Conservation (phyloP, 257 asterid species). For the Vinca minor region DNA sequence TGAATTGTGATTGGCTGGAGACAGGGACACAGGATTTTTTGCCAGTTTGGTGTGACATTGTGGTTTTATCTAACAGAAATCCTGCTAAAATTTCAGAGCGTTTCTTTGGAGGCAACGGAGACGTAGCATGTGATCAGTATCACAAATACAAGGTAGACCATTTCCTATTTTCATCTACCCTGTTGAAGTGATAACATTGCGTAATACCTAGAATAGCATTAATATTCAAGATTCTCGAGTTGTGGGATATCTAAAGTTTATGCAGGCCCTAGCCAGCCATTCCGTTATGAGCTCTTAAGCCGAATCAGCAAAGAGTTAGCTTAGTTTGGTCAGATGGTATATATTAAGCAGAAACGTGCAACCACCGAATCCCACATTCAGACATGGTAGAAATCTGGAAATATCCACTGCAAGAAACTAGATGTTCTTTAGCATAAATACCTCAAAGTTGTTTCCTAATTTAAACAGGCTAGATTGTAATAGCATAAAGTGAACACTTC, state of each 20-base stretch:
- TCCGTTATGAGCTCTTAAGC: background rate
- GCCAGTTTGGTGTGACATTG: background rate
- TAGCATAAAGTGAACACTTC: background rate
- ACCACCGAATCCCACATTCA: background rate
- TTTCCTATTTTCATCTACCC: background rate
- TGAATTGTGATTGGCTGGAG: too few relatives aligned
- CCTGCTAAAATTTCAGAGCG: background rate
- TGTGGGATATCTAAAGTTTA: background rate
- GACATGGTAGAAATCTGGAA: background rate
- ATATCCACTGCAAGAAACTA: background rate
- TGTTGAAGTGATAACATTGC: background rate
- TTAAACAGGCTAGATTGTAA: background rate
- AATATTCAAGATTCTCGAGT: too few relatives aligned
- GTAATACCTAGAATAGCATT: background rate
- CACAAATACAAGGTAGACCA: conserved; percentile 25
- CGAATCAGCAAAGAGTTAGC: background rate
- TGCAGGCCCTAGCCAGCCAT: background rate
- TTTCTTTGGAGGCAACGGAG: conserved; percentile 19
- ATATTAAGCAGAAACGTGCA: background rate
- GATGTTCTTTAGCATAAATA: background rate
- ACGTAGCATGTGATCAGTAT: conserved; percentile 23
- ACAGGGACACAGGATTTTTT: too few relatives aligned
- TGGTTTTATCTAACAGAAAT: background rate
- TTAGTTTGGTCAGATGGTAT: background rate
- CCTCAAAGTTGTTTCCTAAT: background rate